A percentile compares a stretch with the other conserved stretches of the same genome.
phyloP scores from a whole-genome alignment of 495 filamentous ascomycete genomes.

The Aspergillus ostianus region DNA sequence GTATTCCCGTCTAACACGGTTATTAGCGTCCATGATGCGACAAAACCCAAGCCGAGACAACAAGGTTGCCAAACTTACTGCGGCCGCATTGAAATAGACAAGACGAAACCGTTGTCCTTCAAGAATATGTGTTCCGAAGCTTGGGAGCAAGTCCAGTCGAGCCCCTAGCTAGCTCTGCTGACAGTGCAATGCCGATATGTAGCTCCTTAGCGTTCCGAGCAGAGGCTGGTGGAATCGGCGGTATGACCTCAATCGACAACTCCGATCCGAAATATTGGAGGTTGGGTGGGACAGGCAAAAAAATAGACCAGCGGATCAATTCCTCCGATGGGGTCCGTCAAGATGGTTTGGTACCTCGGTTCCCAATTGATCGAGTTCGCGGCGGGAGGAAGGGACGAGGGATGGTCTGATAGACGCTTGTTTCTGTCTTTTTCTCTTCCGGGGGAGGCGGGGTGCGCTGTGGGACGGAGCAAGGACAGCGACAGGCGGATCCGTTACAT shows the following conservation, averaged over 20 bases:
- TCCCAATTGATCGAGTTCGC: not conserved
- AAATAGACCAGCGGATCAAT: not conserved
- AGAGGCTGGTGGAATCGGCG: not conserved
- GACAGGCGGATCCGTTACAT: constrained; percentile 39
- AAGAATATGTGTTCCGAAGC: constrained; percentile 3
- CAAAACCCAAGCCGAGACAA: not conserved
- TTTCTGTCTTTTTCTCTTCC: constrained; percentile 9
- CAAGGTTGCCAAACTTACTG: constrained; percentile 39
- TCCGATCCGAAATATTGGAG: not conserved
- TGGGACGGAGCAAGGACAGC: constrained; percentile 27
- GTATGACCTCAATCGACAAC: not conserved
- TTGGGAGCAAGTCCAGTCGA: not conserved
- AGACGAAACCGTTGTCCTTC: constrained; percentile 1
- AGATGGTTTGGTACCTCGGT: not conserved
- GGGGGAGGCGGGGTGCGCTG: constrained; percentile 22
- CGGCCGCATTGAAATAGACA: constrained; percentile 48
- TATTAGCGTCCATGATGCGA: constrained; percentile 26
- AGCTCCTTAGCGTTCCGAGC: not conserved
- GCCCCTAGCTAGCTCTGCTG: not conserved
- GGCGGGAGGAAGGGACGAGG: not conserved
- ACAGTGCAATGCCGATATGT: not conserved
- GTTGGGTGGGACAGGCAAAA: not conserved
- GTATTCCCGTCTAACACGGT: constrained; percentile 68
- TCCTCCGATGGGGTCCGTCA: not conserved
- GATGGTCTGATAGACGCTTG: constrained; percentile 16